phyloP scores from a whole-genome alignment of 768 basidiomycete genomes.

The Gyrodon lividus region DNA sequence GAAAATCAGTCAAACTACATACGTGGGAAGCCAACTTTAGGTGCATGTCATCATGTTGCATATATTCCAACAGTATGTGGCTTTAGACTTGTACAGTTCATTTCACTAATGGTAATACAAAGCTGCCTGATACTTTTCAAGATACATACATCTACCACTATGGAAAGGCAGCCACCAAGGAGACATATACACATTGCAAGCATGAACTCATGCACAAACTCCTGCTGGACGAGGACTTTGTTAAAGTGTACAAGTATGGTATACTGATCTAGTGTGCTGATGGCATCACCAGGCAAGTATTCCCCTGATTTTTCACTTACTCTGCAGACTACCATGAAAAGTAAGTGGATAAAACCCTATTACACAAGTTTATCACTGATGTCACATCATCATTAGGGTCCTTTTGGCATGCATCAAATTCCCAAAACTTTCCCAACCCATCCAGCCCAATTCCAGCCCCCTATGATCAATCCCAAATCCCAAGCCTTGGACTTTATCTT shows the following conservation, averaged over 20 bases:
- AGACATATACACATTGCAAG: neutral
- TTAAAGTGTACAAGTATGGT: neutral
- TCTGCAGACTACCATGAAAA: neutral
- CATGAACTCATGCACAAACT: no score
- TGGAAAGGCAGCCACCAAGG: neutral
- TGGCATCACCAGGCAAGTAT: neutral
- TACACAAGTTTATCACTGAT: neutral
- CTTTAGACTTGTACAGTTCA: neutral
- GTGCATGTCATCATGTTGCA: slow-evolving; percentile 12
- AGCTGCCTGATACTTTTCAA: slow-evolving; percentile 13
- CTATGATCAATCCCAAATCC: no score
- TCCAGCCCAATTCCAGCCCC: no score
- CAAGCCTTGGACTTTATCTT: no score
- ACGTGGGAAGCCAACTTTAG: slow-evolving; percentile 3
- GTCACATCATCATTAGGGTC: neutral
- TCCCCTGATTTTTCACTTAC: neutral
- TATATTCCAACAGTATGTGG: slow-evolving; percentile 10
- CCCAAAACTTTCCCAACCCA: no score
- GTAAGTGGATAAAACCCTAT: neutral
- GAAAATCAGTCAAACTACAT: slow-evolving; percentile 20
- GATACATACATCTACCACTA: neutral
- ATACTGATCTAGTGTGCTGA: neutral
- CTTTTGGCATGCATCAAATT: neutral
- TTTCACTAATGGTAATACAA: neutral
- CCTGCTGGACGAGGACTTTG: no score